phyloP scores from a whole-genome alignment of 1,284 basidiomycete genomes.

The Tremellales sp. region DNA sequence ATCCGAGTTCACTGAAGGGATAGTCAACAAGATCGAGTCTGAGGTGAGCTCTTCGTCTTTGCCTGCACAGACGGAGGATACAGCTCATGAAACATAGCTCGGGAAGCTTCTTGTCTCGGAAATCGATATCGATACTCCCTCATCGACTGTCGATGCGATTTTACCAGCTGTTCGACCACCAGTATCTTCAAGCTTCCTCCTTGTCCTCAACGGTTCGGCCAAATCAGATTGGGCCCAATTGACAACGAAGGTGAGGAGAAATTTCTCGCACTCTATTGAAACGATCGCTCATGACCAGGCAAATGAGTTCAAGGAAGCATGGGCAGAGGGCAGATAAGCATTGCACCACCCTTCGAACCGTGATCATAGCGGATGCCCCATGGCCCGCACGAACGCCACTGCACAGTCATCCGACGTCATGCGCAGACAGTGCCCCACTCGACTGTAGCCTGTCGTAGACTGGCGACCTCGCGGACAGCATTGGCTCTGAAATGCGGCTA shows the following conservation, averaged over 20 bases:
- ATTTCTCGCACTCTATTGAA: constrained; percentile 2
- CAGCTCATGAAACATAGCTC: constrained; percentile 4
- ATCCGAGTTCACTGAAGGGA: constrained; percentile 36
- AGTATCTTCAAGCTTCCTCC: constrained; percentile 14
- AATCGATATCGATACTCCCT: constrained; percentile 1
- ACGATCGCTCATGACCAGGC: not conserved
- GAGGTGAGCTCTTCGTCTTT: constrained; percentile 21
- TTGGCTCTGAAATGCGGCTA: no score
- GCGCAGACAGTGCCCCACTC: no score
- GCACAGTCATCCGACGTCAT: no score
- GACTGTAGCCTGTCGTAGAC: no score
- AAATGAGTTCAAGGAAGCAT: not conserved
- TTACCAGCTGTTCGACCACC: constrained; percentile 13
- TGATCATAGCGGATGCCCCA: no score
- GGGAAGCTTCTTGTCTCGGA: constrained; percentile 4
- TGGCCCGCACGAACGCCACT: no score
- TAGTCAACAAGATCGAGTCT: constrained; percentile 33
- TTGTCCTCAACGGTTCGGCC: constrained; percentile 28
- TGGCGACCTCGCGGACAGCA: no score
- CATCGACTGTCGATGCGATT: constrained; percentile 3
- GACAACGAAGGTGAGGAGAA: constrained; percentile 21
- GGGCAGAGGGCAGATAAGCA: constrained; percentile 11
- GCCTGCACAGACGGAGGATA: not conserved
- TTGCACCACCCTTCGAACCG: no score
- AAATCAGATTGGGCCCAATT: constrained; percentile 26